Evolutionary conservation across 2,329 filamentous ascomycete species (phyloP).

Genomic region (Paraphaeosphaeria minitans): DNA sequence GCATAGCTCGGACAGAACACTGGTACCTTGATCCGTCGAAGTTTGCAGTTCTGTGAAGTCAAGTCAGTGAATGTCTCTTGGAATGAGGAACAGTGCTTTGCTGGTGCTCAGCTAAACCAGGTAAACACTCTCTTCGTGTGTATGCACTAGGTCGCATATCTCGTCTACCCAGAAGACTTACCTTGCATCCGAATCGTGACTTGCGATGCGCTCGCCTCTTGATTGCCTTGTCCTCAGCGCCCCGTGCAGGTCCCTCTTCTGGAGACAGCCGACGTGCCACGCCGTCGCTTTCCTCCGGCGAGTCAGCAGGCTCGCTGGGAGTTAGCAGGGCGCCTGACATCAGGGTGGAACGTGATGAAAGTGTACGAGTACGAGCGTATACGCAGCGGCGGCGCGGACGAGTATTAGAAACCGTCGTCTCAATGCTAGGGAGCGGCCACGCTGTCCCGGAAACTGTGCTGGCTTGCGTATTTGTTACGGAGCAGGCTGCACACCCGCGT

Average conservation of each 20-base stretch:
- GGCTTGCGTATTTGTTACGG: constrained; percentile 4
- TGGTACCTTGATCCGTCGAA: constrained; percentile 33
- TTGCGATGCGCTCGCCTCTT: constrained; percentile 35
- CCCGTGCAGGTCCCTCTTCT: neutral
- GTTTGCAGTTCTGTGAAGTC: constrained; percentile 28
- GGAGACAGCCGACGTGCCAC: neutral
- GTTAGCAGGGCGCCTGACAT: constrained; percentile 1
- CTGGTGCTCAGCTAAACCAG: neutral
- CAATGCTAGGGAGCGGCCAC: constrained; percentile 5
- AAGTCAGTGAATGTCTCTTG: neutral
- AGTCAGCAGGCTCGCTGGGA: constrained; percentile 1
- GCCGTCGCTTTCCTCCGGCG: neutral
- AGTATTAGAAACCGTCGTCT: neutral
- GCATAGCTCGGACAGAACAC: neutral
- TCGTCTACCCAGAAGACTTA: neutral
- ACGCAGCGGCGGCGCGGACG: constrained; percentile 1
- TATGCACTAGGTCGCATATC: too few relatives aligned
- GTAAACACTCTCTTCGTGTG: too few relatives aligned
- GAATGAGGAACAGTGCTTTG: neutral
- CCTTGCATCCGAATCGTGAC: constrained; percentile 32
- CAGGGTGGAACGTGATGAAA: neutral
- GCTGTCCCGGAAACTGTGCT: neutral
- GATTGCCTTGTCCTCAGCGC: constrained; percentile 10
- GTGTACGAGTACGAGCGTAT: constrained; percentile 12
- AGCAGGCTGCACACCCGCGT: constrained; percentile 1